These are phyloP conservation scores for Aspergillus pseudoviridinutans DNA, from an alignment of 2,329 filamentous ascomycete genomes.

Conservation along the genomic window DNA sequence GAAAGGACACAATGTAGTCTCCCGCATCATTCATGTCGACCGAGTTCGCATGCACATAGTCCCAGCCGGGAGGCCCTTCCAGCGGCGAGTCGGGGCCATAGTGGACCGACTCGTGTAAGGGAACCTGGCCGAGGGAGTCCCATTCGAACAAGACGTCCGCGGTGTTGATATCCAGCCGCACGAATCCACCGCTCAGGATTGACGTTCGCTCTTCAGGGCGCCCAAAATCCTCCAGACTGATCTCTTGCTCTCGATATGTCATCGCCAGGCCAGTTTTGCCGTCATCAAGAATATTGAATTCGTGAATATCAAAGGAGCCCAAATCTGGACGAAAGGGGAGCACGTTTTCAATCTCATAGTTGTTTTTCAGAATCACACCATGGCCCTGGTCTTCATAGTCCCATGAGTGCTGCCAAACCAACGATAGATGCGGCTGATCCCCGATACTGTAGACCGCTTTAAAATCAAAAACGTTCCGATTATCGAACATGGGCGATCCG, in stretches of 20 bases:
- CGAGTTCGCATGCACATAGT: slow-evolving; percentile 38
- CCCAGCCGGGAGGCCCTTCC: slow-evolving; percentile 24
- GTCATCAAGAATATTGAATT: slow-evolving; percentile 33
- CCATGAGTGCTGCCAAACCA: slow-evolving; percentile 31
- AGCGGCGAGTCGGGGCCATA: background rate
- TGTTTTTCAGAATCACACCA: slow-evolving; percentile 46
- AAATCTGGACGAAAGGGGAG: slow-evolving; percentile 27
- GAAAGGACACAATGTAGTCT: slow-evolving; percentile 37
- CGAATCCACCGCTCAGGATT: slow-evolving; percentile 29
- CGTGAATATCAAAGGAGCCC: slow-evolving; percentile 35
- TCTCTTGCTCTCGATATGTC: slow-evolving; percentile 18
- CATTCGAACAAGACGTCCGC: slow-evolving; percentile 31
- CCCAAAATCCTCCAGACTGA: slow-evolving; percentile 20
- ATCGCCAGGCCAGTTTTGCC: slow-evolving; percentile 28
- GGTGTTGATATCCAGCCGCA: slow-evolving; percentile 30
- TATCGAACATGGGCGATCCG: slow-evolving; percentile 43
- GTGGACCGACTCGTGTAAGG: slow-evolving; percentile 19
- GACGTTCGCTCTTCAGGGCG: slow-evolving; percentile 22
- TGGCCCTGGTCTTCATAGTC: slow-evolving; percentile 40
- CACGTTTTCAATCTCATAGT: slow-evolving; percentile 43
- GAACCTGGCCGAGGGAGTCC: slow-evolving; percentile 29
- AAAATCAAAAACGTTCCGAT: slow-evolving; percentile 45
- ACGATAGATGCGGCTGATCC: slow-evolving; percentile 44
- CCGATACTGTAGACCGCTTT: slow-evolving; percentile 40
- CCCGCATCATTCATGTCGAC: slow-evolving; percentile 36